Evolutionary conservation across 2,329 filamentous ascomycete species (phyloP), one percentile per base, ranked within the genome.

Genomic region (Orbilia quercus): DNA sequence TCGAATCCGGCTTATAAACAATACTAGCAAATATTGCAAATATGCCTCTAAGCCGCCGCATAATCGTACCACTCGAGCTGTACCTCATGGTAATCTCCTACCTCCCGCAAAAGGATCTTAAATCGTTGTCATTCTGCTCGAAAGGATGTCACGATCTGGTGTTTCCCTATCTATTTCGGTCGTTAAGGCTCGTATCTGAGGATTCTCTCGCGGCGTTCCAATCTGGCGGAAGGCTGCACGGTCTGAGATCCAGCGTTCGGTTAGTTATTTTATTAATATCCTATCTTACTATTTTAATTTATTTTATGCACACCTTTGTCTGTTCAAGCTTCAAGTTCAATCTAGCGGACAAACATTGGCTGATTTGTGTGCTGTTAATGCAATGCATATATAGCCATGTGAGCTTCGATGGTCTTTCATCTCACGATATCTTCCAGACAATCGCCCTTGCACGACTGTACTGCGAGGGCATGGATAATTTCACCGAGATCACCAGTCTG

Each of bases 161-260:
- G 12, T 4, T 71, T 16, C 16, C 51, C n/a, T 36, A 38, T 25
- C 44, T 71, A 2, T 71, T 71, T 34, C 44, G 44, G 7, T 36
- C 25, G 6, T 28, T 47, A 14, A 63, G 23, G 23, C 31, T 71
- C n/a, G n/a, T n/a, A 7, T 51, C 2, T 20, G 34, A 50, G n/a
- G 47, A 6, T 1, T 51, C 50, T 12, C 51, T 58, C 7, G n/a
- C 31, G 9, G 65, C 57, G 28, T 51, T 45, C 31, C 28, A 28
- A 12, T 12, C 44, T 18, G 34, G 44, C 14, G 57, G 50, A 16
- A 55, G 22, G 1, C 20, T 63, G 12, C 25, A 38, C 16, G 1
- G 20, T 45, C 47, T 71, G 48, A 38, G 62, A 44, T 51, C 34
- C 22, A 58, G 51, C 50, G 53, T 66, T 55, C 47, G 53, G 62